These are phyloP conservation scores for Xylariaceae sp. DNA, from an alignment of 2,329 filamentous ascomycete genomes.

Conservation along the genomic window DNA sequence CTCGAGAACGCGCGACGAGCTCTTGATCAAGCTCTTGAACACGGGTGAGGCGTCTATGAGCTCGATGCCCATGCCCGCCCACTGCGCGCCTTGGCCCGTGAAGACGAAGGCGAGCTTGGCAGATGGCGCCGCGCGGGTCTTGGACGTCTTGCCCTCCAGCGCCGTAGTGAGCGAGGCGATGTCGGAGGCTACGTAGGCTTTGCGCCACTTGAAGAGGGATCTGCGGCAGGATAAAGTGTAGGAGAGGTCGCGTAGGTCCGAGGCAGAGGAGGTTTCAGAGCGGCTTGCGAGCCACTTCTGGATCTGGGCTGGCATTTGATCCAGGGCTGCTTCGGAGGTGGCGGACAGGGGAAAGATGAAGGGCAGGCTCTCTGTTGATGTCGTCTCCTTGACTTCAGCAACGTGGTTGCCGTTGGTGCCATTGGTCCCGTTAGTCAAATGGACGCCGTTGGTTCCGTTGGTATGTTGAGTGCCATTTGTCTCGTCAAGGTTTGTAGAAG, in stretches of 20 bases:
- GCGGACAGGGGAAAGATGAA: neutral
- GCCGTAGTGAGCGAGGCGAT: slow-evolving; percentile 2
- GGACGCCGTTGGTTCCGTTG: neutral
- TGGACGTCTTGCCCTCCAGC: slow-evolving; percentile 2
- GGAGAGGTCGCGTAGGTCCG: neutral
- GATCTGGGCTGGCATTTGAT: neutral
- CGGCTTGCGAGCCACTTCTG: neutral
- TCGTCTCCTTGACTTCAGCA: neutral
- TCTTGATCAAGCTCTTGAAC: slow-evolving; percentile 9
- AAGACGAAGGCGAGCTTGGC: slow-evolving; percentile 30
- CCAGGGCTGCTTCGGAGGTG: neutral
- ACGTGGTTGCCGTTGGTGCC: neutral
- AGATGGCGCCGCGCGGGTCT: slow-evolving; percentile 1
- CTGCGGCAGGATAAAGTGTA: slow-evolving; percentile 9
- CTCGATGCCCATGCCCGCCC: slow-evolving; percentile 36
- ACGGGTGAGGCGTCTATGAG: slow-evolving; percentile 13
- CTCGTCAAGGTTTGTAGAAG: neutral
- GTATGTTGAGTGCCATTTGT: neutral
- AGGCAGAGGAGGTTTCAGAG: neutral
- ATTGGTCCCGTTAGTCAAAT: neutral
- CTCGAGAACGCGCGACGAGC: slow-evolving; percentile 2
- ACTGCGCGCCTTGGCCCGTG: slow-evolving; percentile 43
- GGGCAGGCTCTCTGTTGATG: neutral
- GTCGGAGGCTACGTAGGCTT: slow-evolving; percentile 7
- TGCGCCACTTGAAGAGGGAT: slow-evolving; percentile 9